Base-by-base conservation (phyloP, 768 basidiomycete species). In the Rhodotorula graminis region DNA sequence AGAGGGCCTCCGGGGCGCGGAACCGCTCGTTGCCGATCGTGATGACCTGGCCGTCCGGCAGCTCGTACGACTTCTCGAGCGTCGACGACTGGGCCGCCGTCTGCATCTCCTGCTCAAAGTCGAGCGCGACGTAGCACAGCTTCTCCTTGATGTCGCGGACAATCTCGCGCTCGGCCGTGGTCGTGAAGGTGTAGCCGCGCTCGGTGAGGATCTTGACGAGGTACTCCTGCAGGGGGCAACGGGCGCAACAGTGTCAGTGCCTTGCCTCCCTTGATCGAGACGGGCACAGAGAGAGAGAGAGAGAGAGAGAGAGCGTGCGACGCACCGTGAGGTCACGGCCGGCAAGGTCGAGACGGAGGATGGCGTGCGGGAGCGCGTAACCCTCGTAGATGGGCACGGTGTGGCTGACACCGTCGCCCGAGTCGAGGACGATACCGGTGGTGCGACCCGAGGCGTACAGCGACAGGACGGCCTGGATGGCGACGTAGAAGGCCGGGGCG, bases 111-210 rank as follows among this genome's bases (percentile, higher is more conserved):
- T 93, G 90, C 80, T 94, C 92, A 77, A 93, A 94, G 82, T 94
- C 92, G 72, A 93, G 86, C 52, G 92, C 92, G 75, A 95, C 93
- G 81, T 94, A 94, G 82, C 92, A 93, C 42, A 94, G 87, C 85
- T 92, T 93, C 86, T 93, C 92, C 86, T 96, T 96, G 86, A 96
- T 94, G 82, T 95, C 93, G 71, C 93, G 86, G 77, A 95, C 93
- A 70, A 96, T 92, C 87, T 78, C 77, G 31, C 78, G 78, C 74
- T 79, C 77, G 68, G 79, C 92, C 21, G 91, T 90, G 74, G 93
- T 95, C 77, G 91, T 93, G 87, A 96, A 95, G 27, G 88, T 86
- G 83, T 96, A 94, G 19, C 93, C 93, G 79, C 93, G 88, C 83
- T 96, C 93, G 82, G 86, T 89, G 80, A 93, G 83, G 79, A 89